A percentile compares a stretch with the other conserved stretches of the same genome.
phyloP scores from a whole-genome alignment of 768 basidiomycete species.

The Daedaleopsis sinensis region DNA sequence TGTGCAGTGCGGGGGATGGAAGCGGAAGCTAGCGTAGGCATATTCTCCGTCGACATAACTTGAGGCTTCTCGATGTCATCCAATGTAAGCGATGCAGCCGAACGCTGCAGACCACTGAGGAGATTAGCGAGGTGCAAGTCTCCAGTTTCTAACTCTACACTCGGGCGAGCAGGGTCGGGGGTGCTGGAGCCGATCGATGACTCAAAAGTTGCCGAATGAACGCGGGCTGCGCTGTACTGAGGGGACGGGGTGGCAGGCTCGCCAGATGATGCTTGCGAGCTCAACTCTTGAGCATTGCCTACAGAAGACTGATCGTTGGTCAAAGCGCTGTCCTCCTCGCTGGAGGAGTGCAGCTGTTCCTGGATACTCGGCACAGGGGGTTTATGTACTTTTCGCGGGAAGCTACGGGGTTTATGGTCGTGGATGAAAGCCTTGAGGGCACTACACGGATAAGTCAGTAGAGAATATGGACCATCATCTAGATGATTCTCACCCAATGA shows the following conservation, averaged over 20 bases:
- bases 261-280: conserved; percentile 64
- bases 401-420: conserved; percentile 56
- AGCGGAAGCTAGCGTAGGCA: conserved; percentile 1
- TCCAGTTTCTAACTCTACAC: conserved; percentile 39
- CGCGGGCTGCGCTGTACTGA: conserved; percentile 47
- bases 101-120: conserved; percentile 32
- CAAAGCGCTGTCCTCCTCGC: conserved; percentile 30
- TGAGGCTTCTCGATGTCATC: conserved; percentile 1
- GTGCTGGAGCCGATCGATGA: conserved; percentile 36
- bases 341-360: conserved; percentile 29
- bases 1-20: neutral
- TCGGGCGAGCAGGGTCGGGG: conserved; percentile 32
- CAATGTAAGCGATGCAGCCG: conserved; percentile 9
- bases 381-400: conserved; percentile 42
- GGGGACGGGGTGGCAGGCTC: conserved; percentile 70
- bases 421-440: conserved; percentile 70
- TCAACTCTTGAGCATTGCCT: conserved; percentile 57
- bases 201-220: conserved; percentile 33
- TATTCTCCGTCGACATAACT: neutral
- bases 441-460: conserved; percentile 35
- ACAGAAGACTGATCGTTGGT: conserved; percentile 24
- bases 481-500: conserved; percentile 65
- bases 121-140: conserved; percentile 77
- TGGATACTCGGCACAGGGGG: conserved; percentile 16
- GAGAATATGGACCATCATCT: conserved; percentile 5